Evolutionary conservation across 225 moss, liverwort and hornwort genomes (phyloP).

Genomic region (Bryum argenteum): DNA sequence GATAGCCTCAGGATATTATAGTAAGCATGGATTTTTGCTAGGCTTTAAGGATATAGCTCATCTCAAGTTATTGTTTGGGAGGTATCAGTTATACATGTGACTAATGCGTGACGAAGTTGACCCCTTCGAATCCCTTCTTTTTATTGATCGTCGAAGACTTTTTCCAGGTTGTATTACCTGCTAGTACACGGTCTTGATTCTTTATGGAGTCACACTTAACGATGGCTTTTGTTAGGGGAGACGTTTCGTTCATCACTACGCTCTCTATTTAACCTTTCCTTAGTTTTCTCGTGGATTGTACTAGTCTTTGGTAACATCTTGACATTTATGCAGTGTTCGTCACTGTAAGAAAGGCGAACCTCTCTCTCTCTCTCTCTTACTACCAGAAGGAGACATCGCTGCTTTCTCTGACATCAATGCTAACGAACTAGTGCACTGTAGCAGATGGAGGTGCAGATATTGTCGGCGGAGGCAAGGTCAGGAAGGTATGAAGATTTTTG

Average conservation of each 20-base stretch:
- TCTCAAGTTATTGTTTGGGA: conserved; percentile 1
- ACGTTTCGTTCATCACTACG: neutral
- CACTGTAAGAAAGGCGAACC: conserved; percentile 18
- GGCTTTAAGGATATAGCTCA: conserved; percentile 1
- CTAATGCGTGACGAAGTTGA: neutral
- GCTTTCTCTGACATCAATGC: conserved; percentile 29
- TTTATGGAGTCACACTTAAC: conserved; percentile 7
- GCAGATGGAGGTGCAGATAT: conserved; percentile 92
- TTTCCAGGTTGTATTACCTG: conserved; percentile 2
- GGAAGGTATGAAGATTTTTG: conserved; percentile 58
- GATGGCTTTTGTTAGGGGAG: neutral
- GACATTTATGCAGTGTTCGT: conserved; percentile 24
- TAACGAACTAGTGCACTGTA: conserved; percentile 62
- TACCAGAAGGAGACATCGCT: conserved; percentile 29
- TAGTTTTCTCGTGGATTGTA: conserved; percentile 28
- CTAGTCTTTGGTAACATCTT: conserved; percentile 8
- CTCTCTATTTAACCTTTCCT: conserved; percentile 14
- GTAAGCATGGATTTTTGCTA: conserved; percentile 1
- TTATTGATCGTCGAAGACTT: neutral
- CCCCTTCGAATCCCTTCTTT: neutral
- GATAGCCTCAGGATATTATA: conserved; percentile 12
- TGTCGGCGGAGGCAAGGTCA: conserved; percentile 76
- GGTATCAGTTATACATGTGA: conserved; percentile 21
- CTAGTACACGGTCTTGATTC: conserved; percentile 2
- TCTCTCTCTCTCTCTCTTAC: conserved; percentile 18